Base-by-base conservation (phyloP, 148 eudicot species). In the Agrostemma githago region DNA sequence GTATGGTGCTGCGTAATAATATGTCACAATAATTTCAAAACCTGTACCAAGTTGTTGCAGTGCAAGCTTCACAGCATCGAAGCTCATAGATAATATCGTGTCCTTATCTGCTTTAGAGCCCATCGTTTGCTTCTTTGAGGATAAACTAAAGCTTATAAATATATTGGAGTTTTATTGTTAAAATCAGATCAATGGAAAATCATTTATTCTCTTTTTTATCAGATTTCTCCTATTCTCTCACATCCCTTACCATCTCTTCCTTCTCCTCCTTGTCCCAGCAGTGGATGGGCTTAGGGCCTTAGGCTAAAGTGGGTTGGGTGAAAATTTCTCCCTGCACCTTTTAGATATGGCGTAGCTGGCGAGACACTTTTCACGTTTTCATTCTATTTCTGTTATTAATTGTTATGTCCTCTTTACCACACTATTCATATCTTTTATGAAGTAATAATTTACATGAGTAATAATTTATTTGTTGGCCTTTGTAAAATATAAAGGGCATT, bases 81-180 rank as follows among this genome's bases (percentile, higher is more conserved):
- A n/a, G 7, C 68, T 17, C 8, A 19, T n/a, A 43, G 17, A n/a
- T 17, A n/a, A 59, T 59, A 4, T 4, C 34, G 0, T 61, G 65
- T 61, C 21, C 40, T 3, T 65, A 16, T 65, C 7, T 15, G 46
- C 68, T 65, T 39, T 40, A 16, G 16, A 44, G 14, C 14, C 9
- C 71, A 19, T 43, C 70, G 41, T 67, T 34, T 67, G 34, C 19
- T 44, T 42, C 37, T 67, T 43, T 67, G 53, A 17, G 56, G 53
- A 16, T 67, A 42, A 42, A 14, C 54, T 42, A 67, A 67, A 67
- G 71, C 10, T n/a, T n/a, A 1, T 26, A 67, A 7, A 34, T 69
- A 69, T 51, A 51, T 8, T 17, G 17, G 53, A 62, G 19, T 65
- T 60, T 60, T 68, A 68, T 68, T 57, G 8, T 68, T n/a, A 46